Evolutionary conservation across 345 rosid genomes (phyloP), one percentile per base, ranked within the genome.

Genomic region (Eucalyptus tenuipes): DNA sequence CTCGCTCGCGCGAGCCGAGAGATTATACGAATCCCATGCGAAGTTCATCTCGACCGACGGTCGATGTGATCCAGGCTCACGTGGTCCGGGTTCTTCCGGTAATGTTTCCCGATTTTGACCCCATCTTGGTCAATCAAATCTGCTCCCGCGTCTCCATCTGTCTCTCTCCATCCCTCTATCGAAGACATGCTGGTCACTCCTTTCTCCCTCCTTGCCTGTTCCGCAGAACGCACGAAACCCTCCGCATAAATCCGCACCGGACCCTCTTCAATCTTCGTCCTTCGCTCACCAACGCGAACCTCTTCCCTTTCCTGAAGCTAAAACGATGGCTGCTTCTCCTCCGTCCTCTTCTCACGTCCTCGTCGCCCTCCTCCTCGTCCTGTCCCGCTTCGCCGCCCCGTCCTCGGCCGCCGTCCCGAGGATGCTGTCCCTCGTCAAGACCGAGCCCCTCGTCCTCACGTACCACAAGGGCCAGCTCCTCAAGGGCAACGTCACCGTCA

Each of bases 401-500:
- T 61, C 85, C 53, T 48, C 57, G 33, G 80, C 90, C 45, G 44
- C 87, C 37, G 12, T 37, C 55, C 79, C 88, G 3, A 24, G 88
- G 55, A 52, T 89, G 31, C 88, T 94, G 90, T 91, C 91, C 64
- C 88, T 92, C 13, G 94, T 91, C 42, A 25, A 91, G 25, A 90
- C 92, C 27, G 91, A 88, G 33, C 94, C 94, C 20, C 89, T 94
- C 49, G 90, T 93, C 7, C 92, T 95, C 25, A 90, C 90, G 55
- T 94, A 95, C 93, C 96, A 94, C 87, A 91, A 93, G 49, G 97
- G 96, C 50, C 89, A 90, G 3, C 93, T 95, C n/a, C 91, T 93
- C 16, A 93, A 92, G 37, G 95, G 96, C 15, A 89, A 93, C 89
- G 59, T 94, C 89, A 91, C 94, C 57, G 93, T 94, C 84, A 93